These are phyloP conservation scores for Salix viminalis DNA, from an alignment of 345 rosid genomes.

Conservation along the genomic window DNA sequence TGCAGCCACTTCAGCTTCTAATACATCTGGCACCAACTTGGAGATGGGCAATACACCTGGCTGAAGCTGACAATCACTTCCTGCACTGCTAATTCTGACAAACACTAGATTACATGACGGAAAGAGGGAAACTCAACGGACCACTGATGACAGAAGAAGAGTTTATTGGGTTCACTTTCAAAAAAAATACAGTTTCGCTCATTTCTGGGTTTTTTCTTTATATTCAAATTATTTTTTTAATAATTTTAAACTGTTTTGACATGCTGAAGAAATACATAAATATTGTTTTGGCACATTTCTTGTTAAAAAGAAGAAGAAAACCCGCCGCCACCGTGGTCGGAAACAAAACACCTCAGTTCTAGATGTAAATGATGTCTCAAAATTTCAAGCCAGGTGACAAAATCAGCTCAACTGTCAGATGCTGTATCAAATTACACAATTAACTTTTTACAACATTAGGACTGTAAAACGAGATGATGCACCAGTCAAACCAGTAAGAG, in stretches of 20 bases:
- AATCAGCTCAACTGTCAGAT: conserved; percentile 8
- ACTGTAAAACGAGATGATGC: background rate
- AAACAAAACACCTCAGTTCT: background rate
- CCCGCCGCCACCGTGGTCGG: too few relatives aligned
- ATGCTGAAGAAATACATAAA: too few relatives aligned
- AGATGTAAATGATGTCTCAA: background rate
- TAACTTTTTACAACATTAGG: conserved; percentile 4
- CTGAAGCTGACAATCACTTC: background rate
- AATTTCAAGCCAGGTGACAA: conserved; percentile 12
- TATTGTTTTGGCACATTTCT: too few relatives aligned
- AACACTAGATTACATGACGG: background rate
- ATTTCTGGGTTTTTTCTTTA: too few relatives aligned
- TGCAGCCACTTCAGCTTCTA: background rate
- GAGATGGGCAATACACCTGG: background rate
- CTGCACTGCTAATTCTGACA: background rate
- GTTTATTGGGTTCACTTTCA: too few relatives aligned
- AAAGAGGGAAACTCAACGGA: background rate
- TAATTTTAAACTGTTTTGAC: too few relatives aligned
- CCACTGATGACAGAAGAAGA: background rate
- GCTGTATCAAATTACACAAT: background rate
- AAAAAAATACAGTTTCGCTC: too few relatives aligned
- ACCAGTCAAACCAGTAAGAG: background rate
- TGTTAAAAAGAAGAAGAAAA: too few relatives aligned
- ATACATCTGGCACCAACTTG: background rate
- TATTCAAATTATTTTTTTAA: too few relatives aligned